Percentiles rank a stretch among this genome's conserved stretches.
Evolutionary conservation across 1,284 basidiomycete genomes (phyloP).

Genomic region (Irpex rosettiformis): DNA sequence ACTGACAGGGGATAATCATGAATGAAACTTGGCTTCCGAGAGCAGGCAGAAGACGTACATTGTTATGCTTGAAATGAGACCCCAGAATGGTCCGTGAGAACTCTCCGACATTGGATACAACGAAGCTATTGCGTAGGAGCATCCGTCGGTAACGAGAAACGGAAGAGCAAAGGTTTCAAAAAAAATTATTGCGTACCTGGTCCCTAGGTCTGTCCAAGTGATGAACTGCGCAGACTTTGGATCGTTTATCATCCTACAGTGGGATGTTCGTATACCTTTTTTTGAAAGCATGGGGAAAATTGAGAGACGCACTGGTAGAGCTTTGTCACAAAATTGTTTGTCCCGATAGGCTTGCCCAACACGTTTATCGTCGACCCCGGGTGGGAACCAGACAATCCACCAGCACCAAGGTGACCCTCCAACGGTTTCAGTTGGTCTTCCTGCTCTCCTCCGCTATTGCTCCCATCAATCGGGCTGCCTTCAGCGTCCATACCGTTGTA

Average conservation of each 20-base stretch:
- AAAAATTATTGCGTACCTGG: conserved; percentile 39
- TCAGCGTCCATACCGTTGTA: conserved; percentile 34
- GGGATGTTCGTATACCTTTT: background rate
- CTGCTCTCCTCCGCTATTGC: conserved; percentile 45
- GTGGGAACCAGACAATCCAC: conserved; percentile 11
- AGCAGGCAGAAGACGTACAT: conserved; percentile 42
- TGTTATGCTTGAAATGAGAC: conserved; percentile 82
- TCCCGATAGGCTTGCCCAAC: conserved; percentile 62
- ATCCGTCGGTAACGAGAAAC: conserved; percentile 8
- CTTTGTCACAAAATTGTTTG: conserved; percentile 83
- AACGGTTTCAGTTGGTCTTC: conserved; percentile 33
- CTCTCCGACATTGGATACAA: conserved; percentile 79
- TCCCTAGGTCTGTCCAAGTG: conserved; percentile 73
- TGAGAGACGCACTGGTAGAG: conserved; percentile 63
- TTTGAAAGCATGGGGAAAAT: background rate
- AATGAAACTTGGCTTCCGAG: conserved; percentile 7
- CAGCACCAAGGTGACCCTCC: conserved; percentile 19
- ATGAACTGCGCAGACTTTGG: conserved; percentile 75
- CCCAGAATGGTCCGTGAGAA: conserved; percentile 79
- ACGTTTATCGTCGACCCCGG: conserved; percentile 40
- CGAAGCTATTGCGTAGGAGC: conserved; percentile 46
- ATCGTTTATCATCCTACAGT: conserved; percentile 76
- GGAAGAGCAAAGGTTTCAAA: background rate
- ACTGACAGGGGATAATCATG: conserved; percentile 41
- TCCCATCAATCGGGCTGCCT: conserved; percentile 54